A percentile compares a stretch with the other conserved stretches of the same genome.
phyloP scores from a whole-genome alignment of 2,329 filamentous ascomycete genomes.

The Nemania abortiva region DNA sequence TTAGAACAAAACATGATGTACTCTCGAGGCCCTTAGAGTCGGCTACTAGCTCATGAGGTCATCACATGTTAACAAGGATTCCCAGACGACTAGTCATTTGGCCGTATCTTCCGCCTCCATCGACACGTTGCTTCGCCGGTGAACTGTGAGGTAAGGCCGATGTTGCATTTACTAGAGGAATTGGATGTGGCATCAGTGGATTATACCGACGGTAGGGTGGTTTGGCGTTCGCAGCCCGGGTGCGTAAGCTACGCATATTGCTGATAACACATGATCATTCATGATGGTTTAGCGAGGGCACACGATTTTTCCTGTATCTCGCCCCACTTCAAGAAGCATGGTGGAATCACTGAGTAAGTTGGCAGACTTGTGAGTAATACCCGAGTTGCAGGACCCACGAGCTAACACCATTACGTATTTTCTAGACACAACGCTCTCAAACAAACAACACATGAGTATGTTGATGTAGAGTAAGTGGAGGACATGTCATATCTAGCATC shows the following conservation, averaged over 20 bases:
- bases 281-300: constrained; percentile 43
- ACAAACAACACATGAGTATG: constrained; percentile 14
- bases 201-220: constrained; percentile 41
- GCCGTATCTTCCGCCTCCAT: constrained; percentile 34
- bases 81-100: constrained; percentile 27
- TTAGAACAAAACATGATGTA: constrained; percentile 50
- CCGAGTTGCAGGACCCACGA: constrained; percentile 7
- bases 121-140: constrained; percentile 25
- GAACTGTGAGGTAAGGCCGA: constrained; percentile 20
- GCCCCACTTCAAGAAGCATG: constrained; percentile 4
- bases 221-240: constrained; percentile 42
- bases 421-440: constrained; percentile 2
- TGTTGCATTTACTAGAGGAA: constrained; percentile 30
- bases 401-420: constrained; percentile 29
- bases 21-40: constrained; percentile 37
- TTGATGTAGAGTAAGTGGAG: constrained; percentile 5
- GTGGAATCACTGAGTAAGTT: constrained; percentile 1
- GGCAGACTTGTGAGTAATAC: constrained; percentile 9
- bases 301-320: constrained; percentile 35
- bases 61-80: constrained; percentile 40
- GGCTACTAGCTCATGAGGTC: constrained; percentile 36
- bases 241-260: constrained; percentile 47
- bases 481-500: constrained; percentile 21
- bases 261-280: constrained; percentile 50
- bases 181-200: constrained; percentile 44